Percentiles rank a stretch among this genome's conserved stretches.
Conservation (phyloP, 345 rosid species). For the Boechera retrofracta region DNA sequence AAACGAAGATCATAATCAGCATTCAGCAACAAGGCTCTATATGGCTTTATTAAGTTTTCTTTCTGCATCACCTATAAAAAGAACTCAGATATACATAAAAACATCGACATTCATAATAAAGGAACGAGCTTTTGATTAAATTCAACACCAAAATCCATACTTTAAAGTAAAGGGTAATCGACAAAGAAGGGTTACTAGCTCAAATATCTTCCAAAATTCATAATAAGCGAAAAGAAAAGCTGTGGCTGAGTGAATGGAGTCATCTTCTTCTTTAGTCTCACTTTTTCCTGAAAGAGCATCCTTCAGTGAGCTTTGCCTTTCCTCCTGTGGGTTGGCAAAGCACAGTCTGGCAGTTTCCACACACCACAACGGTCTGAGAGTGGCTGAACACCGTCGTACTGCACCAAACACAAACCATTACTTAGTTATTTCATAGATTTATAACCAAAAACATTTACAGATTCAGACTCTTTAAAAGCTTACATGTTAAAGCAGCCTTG, state of each 20-base stretch:
- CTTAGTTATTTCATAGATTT: background rate
- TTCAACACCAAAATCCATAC: slow-evolving; percentile 5
- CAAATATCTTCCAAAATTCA: slow-evolving; percentile 1
- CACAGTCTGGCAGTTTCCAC: slow-evolving; percentile 64
- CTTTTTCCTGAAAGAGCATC: slow-evolving; percentile 65
- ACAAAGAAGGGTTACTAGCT: slow-evolving; percentile 19
- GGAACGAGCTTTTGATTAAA: background rate
- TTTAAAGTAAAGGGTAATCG: background rate
- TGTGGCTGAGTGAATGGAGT: background rate
- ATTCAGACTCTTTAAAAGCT: background rate
- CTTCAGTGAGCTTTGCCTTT: slow-evolving; percentile 56
- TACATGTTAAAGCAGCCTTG: slow-evolving; percentile 70
- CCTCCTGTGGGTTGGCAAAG: slow-evolving; percentile 70
- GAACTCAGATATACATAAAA: too few relatives aligned
- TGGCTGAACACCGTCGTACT: slow-evolving; percentile 69
- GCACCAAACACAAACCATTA: slow-evolving; percentile 18
- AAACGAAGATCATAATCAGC: background rate
- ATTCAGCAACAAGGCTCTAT: too few relatives aligned
- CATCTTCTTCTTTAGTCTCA: slow-evolving; percentile 33
- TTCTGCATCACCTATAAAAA: too few relatives aligned
- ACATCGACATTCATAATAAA: background rate
- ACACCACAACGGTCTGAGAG: slow-evolving; percentile 65
- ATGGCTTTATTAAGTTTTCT: too few relatives aligned
- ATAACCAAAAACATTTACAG: background rate
- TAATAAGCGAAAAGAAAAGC: background rate